A percentile compares a stretch with the other conserved stretches of the same genome.
Conservation (phyloP, 2,329 filamentous ascomycete genomes). For the Aspergillus proliferans region DNA sequence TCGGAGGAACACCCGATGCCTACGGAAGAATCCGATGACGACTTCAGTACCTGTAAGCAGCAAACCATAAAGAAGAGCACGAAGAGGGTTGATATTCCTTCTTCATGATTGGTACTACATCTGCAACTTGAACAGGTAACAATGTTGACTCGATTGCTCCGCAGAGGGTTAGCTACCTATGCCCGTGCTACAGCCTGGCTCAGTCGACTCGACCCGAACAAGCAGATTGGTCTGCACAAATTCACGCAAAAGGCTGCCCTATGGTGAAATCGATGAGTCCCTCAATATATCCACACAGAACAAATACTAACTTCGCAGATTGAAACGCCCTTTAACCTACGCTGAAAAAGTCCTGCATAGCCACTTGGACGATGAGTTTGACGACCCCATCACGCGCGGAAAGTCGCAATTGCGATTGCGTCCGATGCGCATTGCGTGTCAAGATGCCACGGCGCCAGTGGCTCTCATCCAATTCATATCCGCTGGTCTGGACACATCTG, state of each 20-base stretch:
- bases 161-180: not conserved
- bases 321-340: constrained; percentile 89
- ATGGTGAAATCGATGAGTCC: not conserved
- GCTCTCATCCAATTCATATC: constrained; percentile 99
- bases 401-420: constrained; percentile 93
- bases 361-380: constrained; percentile 92
- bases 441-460: constrained; percentile 99
- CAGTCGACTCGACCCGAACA: not conserved
- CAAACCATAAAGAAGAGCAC: no score
- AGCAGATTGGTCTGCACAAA: not conserved
- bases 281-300: no score
- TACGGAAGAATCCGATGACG: no score
- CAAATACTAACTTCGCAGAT: no score
- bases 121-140: no score
- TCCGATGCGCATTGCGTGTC: constrained; percentile 95
- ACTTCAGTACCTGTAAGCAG: no score
- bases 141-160: no score
- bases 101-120: no score
- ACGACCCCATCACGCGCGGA: constrained; percentile 92
- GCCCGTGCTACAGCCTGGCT: not conserved
- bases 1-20: no score
- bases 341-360: constrained; percentile 99
- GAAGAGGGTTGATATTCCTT: no score
- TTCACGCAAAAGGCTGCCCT: not conserved
- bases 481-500: constrained; percentile 89